phyloP scores from a whole-genome alignment of 1,284 basidiomycete species.

The Leccinum cinnamomeum region DNA sequence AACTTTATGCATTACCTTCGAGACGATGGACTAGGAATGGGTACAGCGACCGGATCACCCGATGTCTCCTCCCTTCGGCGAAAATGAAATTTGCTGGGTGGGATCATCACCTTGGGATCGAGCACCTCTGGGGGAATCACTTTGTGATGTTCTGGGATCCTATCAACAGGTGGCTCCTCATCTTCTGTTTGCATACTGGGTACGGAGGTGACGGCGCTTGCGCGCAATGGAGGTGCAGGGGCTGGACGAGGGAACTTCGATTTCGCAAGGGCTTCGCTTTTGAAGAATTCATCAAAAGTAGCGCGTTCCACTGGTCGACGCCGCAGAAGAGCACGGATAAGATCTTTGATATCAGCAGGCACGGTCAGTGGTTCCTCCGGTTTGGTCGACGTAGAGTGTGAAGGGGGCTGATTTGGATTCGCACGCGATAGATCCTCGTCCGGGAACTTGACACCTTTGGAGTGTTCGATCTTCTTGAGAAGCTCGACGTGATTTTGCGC shows the following conservation, averaged over 20 bases:
- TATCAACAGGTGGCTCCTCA: slow-evolving; percentile 28
- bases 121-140: slow-evolving; percentile 73
- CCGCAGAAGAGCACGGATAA: slow-evolving; percentile 84
- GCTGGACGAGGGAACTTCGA: slow-evolving; percentile 66
- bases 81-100: slow-evolving; percentile 75
- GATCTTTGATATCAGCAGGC: slow-evolving; percentile 82
- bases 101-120: slow-evolving; percentile 75
- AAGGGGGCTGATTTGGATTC: slow-evolving; percentile 19
- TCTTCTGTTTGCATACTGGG: slow-evolving; percentile 29
- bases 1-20: slow-evolving; percentile 20
- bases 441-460: slow-evolving; percentile 87
- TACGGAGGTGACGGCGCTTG: slow-evolving; percentile 12
- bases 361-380: slow-evolving; percentile 55
- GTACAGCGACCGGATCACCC: slow-evolving; percentile 14
- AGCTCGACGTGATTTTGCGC: slow-evolving; percentile 97
- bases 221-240: slow-evolving; percentile 24
- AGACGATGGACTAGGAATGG: slow-evolving; percentile 12
- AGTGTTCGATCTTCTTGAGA: slow-evolving; percentile 87
- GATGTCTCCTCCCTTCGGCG: slow-evolving; percentile 37
- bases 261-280: slow-evolving; percentile 76
- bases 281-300: slow-evolving; percentile 92
- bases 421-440: slow-evolving; percentile 70
- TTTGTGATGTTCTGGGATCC: slow-evolving; percentile 63
- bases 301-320: slow-evolving; percentile 84
- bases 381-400: slow-evolving; percentile 23